Evolutionary conservation across 768 basidiomycete species (phyloP), one percentile per base, ranked within the genome.

Genomic region (Porphyrellus cyaneotinctus): DNA sequence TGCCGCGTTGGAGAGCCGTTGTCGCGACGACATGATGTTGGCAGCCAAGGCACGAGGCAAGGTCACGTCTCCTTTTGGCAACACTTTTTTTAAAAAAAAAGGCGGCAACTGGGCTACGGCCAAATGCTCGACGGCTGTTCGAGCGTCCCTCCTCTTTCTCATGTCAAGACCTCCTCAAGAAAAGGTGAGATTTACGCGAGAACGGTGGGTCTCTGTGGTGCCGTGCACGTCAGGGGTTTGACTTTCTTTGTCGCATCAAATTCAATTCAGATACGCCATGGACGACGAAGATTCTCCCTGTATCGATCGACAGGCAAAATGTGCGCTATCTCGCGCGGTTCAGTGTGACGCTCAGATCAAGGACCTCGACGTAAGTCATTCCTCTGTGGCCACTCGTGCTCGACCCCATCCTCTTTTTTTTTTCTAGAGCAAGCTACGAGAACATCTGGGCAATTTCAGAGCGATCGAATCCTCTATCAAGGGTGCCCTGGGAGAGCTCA

Each of bases 381-480:
- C 0, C 24, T 12, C 3, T 14, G 13, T 26, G 8, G 31, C 33
- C 37, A 51, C 20, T 30, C 52, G 26, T 10, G 44, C 35, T 28
- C 43, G 17, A 33, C 31, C 26, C 47, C 17, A n/a, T 47, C 26
- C 28, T n/a, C n/a, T n/a, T n/a, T n/a, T 18, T 47, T 30, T 20
- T 28, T 52, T 26, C 20, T 35, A 89, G 87, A 75, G 76, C 47
- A 81, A 79, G 63, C 77, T 91, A 22, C 77, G 83, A 36, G 83
- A 87, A 59, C 80, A 83, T 63, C 71, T 90, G 49, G 83, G 83
- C 60, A 89, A 89, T 63, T 88, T 88, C 49, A 75, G 85, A 49
- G 83, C 84, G 17, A 83, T 90, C 55, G 85, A 90, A 58, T 78
- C 78, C 54, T 77, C 82, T 23, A 74, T 90, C 31, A 81, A 82